Evolutionary conservation across 768 basidiomycete species (phyloP).

Genomic region (Suillus decipiens): DNA sequence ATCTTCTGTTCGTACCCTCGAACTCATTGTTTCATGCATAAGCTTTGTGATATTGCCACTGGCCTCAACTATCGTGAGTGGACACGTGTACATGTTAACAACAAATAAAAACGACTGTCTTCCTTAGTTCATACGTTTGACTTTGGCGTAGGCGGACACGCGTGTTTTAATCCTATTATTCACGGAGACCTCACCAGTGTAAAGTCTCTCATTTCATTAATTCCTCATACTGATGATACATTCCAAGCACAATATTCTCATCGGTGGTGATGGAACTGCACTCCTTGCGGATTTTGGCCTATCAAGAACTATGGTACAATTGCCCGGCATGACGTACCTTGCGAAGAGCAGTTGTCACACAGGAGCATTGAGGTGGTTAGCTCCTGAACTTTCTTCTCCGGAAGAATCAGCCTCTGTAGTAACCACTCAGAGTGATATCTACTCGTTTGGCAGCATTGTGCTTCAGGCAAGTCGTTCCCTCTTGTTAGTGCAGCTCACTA

Average conservation of each 20-base stretch:
- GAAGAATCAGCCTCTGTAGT: neutral
- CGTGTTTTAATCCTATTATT: neutral
- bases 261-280: constrained; percentile 39
- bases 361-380: constrained; percentile 43
- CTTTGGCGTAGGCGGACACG: neutral
- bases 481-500: too few relatives aligned
- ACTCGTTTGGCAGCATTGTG: too few relatives aligned
- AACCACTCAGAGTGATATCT: too few relatives aligned
- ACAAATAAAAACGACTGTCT: neutral
- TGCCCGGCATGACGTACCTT: constrained; percentile 23
- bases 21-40: neutral
- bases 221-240: neutral
- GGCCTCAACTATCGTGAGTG: constrained; percentile 6
- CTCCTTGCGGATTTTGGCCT: constrained; percentile 47
- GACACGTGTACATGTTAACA: too few relatives aligned
- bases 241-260: constrained; percentile 24
- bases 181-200: constrained; percentile 15
- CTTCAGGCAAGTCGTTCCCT: too few relatives aligned
- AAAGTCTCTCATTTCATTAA: neutral
- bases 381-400: constrained; percentile 35
- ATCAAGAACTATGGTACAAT: constrained; percentile 38
- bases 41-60: neutral
- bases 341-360: constrained; percentile 10
- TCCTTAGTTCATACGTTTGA: neutral
- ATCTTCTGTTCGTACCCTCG: neutral